Evolutionary conservation across 768 basidiomycete genomes (phyloP), one percentile per base, ranked within the genome.

Genomic region (Xerocomus potaroensis): DNA sequence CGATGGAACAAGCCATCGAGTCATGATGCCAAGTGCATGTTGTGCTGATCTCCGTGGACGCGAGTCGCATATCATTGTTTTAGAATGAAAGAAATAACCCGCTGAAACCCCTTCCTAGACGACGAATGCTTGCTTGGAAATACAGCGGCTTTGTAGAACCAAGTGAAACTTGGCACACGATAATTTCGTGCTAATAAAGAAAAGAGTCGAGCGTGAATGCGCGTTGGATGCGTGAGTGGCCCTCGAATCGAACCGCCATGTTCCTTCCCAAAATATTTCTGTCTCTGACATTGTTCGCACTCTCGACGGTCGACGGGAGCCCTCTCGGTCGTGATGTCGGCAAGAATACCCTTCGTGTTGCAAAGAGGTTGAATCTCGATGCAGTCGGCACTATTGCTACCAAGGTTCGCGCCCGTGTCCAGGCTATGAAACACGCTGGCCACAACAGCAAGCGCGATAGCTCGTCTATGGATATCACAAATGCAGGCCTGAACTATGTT

Each of bases 401-500:
- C 1, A 40, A 35, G 30, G 57, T 57, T 43, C 43, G 48, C 22
- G 50, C 56, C 36, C 53, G 57, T n/a, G 48, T 32, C 21, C 40
- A 45, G 16, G 34, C 31, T 9, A 41, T 55, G 45, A 37, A 32
- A 9, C 45, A 50, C 24, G 45, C 23, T 27, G 21, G 19, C 10
- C 27, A 27, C 22, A 37, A 24, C 18, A 30, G 26, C 31, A 55
- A 55, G 33, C 50, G 54, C 19, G 35, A 19, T 34, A 30, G 8
- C 36, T 22, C 33, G 33, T 41, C 45, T 22, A 22, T 50, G 23
- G 36, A 45, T 3, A 51, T 55, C 9, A 56, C 56, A 6, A 67
- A 65, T 38, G 41, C 41, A 16, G 54, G 30, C 8, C 56, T 62
- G 6, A 42, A 50, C 15, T 69, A 69, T 43, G 58, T 56, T 6